Conservation (phyloP, 106 monocot species). For the Platanthera zijinensis region DNA sequence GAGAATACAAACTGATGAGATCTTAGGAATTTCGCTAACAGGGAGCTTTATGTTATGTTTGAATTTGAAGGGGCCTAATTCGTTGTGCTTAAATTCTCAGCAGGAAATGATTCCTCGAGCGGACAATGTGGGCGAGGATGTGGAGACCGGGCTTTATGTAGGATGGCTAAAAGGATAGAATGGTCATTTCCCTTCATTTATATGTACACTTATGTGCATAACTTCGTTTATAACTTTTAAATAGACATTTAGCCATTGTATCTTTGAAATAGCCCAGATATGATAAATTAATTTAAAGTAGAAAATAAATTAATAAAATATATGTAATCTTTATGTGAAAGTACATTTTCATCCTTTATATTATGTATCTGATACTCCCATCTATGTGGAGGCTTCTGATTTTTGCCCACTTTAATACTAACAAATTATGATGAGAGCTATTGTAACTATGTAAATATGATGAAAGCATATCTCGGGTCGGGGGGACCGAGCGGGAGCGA, state of each 20-base stretch:
- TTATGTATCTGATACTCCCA: no score
- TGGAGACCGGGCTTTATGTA: slow-evolving; percentile 49
- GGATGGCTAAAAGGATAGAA: slow-evolving; percentile 22
- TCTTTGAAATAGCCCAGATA: no score
- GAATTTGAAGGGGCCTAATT: slow-evolving; percentile 12
- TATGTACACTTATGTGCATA: not conserved
- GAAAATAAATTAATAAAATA: no score
- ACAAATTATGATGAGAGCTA: no score
- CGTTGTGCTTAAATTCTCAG: not conserved
- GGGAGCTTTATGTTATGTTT: not conserved
- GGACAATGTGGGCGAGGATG: slow-evolving; percentile 13
- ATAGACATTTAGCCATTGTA: not conserved
- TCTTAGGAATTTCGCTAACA: not conserved
- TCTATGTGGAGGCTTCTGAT: no score
- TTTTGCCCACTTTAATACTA: no score
- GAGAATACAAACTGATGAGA: not conserved
- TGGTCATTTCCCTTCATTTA: not conserved
- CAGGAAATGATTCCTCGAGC: slow-evolving; percentile 12
- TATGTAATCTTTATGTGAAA: no score
- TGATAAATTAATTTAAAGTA: no score
- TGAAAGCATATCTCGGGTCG: no score
- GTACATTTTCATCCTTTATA: no score
- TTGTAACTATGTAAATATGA: no score
- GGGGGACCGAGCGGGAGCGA: no score
- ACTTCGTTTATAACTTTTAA: not conserved